These are phyloP conservation scores for Aspergillus amoenus DNA, from an alignment of 2,329 filamentous ascomycete genomes.

Conservation along the genomic window DNA sequence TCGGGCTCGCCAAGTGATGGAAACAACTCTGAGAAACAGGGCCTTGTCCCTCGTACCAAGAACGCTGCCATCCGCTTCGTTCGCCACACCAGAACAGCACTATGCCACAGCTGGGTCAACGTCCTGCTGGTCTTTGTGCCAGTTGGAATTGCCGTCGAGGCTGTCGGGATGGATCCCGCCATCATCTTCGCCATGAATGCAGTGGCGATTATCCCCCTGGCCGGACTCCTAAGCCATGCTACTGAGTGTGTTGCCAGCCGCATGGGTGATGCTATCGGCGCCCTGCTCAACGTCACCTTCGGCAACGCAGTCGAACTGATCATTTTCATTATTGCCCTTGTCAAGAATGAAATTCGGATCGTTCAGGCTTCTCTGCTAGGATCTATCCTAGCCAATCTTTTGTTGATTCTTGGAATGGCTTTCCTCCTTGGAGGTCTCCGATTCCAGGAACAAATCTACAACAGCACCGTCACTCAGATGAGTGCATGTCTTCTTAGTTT, in stretches of 20 bases:
- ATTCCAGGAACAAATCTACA: conserved; percentile 91
- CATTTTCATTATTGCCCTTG: conserved; percentile 74
- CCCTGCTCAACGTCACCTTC: conserved; percentile 74
- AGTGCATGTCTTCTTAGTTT: conserved; percentile 88
- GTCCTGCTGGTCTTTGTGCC: conserved; percentile 45
- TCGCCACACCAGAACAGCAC: conserved; percentile 33
- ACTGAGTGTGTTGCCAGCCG: conserved; percentile 73
- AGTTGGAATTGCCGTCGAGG: conserved; percentile 39
- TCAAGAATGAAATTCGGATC: conserved; percentile 82
- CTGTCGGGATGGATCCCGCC: conserved; percentile 52
- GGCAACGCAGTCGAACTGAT: conserved; percentile 79
- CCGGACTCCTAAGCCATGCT: conserved; percentile 69
- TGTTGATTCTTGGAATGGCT: conserved; percentile 88
- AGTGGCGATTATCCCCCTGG: conserved; percentile 72
- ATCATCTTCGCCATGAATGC: conserved; percentile 73
- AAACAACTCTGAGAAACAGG: conserved; percentile 22
- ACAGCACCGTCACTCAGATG: conserved; percentile 94
- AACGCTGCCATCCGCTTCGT: conserved; percentile 33
- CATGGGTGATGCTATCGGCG: conserved; percentile 71
- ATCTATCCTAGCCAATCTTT: conserved; percentile 82
- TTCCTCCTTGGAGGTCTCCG: conserved; percentile 84
- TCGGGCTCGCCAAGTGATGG: conserved; percentile 20
- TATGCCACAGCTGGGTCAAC: conserved; percentile 45
- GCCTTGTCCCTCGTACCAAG: conserved; percentile 28
- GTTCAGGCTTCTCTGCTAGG: conserved; percentile 88